Base-by-base conservation (phyloP, 306 rosid species). In the Prunus dulcis region DNA sequence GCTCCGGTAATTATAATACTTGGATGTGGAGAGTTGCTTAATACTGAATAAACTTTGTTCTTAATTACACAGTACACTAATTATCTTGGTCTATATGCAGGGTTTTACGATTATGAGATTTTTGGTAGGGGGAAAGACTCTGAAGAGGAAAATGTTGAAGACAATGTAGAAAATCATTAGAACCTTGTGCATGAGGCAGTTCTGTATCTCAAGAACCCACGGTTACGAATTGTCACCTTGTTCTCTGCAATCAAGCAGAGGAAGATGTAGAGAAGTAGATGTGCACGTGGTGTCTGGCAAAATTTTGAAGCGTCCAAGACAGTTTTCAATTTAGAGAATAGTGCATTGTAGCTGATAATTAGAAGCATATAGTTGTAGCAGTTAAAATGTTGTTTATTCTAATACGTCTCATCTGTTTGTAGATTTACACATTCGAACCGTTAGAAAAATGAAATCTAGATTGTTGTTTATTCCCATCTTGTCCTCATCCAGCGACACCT, bases 21-120 rank as follows among this genome's bases (percentile, higher is more conserved):
- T 68, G 68, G 70, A 64, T 76, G 61, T 27, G 67, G 74, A 82
- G 74, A 65, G 60, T 51, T 50, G 23, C 20, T 17, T 52, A 63
- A 63, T 14, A 3, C 22, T 45, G 10, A 19, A 5, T 60, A 58
- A 66, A n/a, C 70, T 72, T 71, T 45, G 55, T 13, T 62, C 60
- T 28, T 64, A 43, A 30, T 72, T 56, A 28, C 64, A 77, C 67
- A 72, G 53, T 60, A 47, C 60, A 79, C 76, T 76, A 62, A 55
- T 82, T 83, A 73, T 41, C 30, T 61, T 68, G 38, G 50, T 47
- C 77, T 45, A 79, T 64, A 67, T 82, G 84, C 82, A 94, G 98
- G 94, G 69, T 94, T 88, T 77, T 88, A 91, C 79, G 98, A 94
- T 75, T 64, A 63, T 64, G 97, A 91, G 81, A 87, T 91, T 78